Evolutionary conservation across 1,139 yeast genomes (phyloP), one percentile per base, ranked within the genome.

Genomic region (Pichia sp.): DNA sequence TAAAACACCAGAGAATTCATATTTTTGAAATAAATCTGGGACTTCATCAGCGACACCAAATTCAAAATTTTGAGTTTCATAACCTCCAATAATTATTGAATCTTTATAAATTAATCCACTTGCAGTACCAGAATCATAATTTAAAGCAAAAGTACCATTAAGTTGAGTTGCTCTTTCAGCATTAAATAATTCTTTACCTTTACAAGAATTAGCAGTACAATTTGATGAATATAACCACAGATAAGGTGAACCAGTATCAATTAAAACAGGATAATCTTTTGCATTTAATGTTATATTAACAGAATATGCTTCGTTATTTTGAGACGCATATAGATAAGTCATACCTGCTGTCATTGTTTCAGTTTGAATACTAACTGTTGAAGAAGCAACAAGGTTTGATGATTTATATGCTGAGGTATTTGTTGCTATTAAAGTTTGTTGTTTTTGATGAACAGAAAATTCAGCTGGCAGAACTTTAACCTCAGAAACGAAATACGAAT

Each of bases 171-270:
- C 61, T 40, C 1, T 9, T 5, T 61, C 42, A n/a, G 66, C 58
- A 20, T 49, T 24, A 45, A 65, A 69, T 11, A 44, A 26, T 5
- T 41, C 39, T 16, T 47, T 47, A 25, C 28, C 43, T 9, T 30
- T 31, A 57, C 87, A 80, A 1, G 77, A 69, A 12, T 57, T 50
- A 30, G 70, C 68, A 0, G 64, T 60, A 62, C 87, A 80, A 40
- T 71, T 63, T 2, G 67, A 58, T 41, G 78, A 78, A 56, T 78
- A 79, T 3, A 81, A 69, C 87, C 87, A 81, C 2, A 80, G 61
- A 49, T 78, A 73, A 33, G 80, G 78, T 32, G 83, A 77, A 2
- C 85, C 87, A 0, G 87, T 80, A 58, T 81, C 87, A 27, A 81
- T 64, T 20, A 81, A 68, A 37, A 81, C 63, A 6, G 76, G 75